A percentile compares a stretch with the other conserved stretches of the same genome.
Conservation (phyloP, 2,329 filamentous ascomycete genomes). For the Fusarium tjaetaba region DNA sequence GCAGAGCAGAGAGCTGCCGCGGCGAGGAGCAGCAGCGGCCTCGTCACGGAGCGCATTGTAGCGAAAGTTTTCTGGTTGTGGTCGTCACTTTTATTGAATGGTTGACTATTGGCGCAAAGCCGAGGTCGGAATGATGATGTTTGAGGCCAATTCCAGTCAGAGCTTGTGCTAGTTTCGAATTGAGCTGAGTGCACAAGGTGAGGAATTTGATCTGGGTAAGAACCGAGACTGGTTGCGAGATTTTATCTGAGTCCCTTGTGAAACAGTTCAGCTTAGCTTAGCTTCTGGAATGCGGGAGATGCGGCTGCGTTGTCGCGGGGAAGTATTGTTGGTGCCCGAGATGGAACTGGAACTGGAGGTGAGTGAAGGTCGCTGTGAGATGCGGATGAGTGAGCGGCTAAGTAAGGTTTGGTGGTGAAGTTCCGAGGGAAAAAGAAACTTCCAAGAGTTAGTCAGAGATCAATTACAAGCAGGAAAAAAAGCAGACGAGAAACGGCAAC, state of each 20-base stretch:
- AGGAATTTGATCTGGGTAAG: neutral
- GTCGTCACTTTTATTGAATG: neutral
- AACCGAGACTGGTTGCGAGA: constrained; percentile 15
- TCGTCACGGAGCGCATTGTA: constrained; percentile 41
- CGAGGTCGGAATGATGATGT: constrained; percentile 9
- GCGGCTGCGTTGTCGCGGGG: constrained; percentile 18
- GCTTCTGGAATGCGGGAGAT: constrained; percentile 25
- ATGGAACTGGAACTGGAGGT: constrained; percentile 10
- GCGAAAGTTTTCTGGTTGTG: neutral
- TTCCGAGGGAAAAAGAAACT: neutral
- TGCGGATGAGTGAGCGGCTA: constrained; percentile 6
- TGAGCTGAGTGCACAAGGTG: constrained; percentile 7
- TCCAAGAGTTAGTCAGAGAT: neutral
- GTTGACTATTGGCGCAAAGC: constrained; percentile 7
- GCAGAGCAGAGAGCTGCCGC: constrained; percentile 51
- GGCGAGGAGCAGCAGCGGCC: constrained; percentile 52
- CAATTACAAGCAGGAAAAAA: constrained; percentile 12
- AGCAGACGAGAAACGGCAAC: constrained; percentile 29
- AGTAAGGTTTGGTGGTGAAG: constrained; percentile 3
- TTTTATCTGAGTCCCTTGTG: constrained; percentile 24
- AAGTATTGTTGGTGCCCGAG: constrained; percentile 30
- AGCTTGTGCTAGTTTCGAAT: constrained; percentile 10
- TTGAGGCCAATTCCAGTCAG: constrained; percentile 26
- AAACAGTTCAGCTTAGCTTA: constrained; percentile 13
- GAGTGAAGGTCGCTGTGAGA: constrained; percentile 26